A percentile compares a stretch with the other conserved stretches of the same genome.
These are phyloP conservation scores for Didymella pomorum DNA, from an alignment of 2,329 filamentous ascomycete genomes.

Conservation along the genomic window DNA sequence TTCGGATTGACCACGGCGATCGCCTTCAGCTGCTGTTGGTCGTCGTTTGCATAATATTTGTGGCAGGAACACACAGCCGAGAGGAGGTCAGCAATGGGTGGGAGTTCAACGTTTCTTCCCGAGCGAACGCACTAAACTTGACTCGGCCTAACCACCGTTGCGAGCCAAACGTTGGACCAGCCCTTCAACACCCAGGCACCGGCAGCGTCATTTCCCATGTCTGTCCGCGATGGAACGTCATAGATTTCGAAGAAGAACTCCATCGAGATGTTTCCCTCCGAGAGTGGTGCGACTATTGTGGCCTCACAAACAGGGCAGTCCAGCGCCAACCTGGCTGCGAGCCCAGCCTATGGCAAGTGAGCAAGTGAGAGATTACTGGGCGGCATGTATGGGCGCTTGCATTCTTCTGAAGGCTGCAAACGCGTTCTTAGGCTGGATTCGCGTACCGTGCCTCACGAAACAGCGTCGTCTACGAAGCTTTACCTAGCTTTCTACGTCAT, in stretches of 20 bases:
- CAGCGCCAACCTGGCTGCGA: conserved; percentile 1
- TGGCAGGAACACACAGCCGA: neutral
- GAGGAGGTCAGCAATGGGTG: neutral
- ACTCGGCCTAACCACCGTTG: neutral
- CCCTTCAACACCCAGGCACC: neutral
- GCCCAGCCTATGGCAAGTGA: conserved; percentile 2
- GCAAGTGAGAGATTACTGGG: neutral
- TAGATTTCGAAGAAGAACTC: neutral
- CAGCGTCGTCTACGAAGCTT: neutral
- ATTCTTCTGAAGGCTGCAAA: conserved; percentile 1
- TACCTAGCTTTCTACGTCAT: neutral
- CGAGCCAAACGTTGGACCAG: neutral
- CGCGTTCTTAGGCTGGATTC: neutral
- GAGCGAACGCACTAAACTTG: neutral
- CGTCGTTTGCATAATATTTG: neutral
- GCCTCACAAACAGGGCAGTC: neutral
- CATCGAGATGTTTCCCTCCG: neutral
- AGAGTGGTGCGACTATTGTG: neutral
- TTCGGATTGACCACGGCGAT: neutral
- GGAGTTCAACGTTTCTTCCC: neutral
- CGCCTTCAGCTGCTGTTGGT: neutral
- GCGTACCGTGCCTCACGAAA: neutral
- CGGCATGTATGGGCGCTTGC: neutral
- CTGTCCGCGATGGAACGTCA: neutral
- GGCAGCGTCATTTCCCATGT: neutral